A percentile compares a stretch with the other conserved stretches of the same genome.
Conservation (phyloP, 1,284 basidiomycete species). For the Coniophora puteana region DNA sequence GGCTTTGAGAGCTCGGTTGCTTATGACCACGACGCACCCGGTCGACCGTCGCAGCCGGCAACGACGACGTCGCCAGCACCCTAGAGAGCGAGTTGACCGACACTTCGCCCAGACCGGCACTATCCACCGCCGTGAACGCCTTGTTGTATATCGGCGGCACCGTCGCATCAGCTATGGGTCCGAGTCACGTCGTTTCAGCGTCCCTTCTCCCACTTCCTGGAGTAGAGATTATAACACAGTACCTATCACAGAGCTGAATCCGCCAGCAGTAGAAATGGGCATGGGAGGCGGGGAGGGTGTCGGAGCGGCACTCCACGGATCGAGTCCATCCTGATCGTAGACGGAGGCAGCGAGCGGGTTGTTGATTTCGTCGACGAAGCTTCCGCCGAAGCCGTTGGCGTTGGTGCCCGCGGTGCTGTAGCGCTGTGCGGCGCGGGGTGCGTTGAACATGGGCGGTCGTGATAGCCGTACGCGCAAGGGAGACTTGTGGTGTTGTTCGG, state of each 20-base stretch:
- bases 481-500: neutral
- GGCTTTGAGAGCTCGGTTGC: neutral
- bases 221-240: no score
- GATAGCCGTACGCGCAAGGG: neutral
- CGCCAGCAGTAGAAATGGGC: conserved; percentile 42
- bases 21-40: conserved; percentile 45
- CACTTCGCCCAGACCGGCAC: conserved; percentile 62
- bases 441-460: conserved; percentile 62
- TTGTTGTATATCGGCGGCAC: conserved; percentile 77
- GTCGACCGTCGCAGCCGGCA: conserved; percentile 81
- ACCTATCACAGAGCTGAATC: conserved; percentile 75
- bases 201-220: no score
- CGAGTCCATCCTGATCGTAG: conserved; percentile 77
- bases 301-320: conserved; percentile 85
- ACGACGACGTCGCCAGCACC: conserved; percentile 67
- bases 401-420: conserved; percentile 53
- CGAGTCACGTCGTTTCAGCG: neutral
- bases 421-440: conserved; percentile 65
- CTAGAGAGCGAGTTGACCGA: conserved; percentile 81
- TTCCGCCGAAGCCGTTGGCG: conserved; percentile 57
- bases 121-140: conserved; percentile 71
- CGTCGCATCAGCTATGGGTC: conserved; percentile 60
- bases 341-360: conserved; percentile 73
- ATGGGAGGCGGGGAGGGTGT: conserved; percentile 68
- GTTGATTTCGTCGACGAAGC: conserved; percentile 72